Evolutionary conservation across 768 basidiomycete species (phyloP).

Genomic region (Rhizopogon rudus): DNA sequence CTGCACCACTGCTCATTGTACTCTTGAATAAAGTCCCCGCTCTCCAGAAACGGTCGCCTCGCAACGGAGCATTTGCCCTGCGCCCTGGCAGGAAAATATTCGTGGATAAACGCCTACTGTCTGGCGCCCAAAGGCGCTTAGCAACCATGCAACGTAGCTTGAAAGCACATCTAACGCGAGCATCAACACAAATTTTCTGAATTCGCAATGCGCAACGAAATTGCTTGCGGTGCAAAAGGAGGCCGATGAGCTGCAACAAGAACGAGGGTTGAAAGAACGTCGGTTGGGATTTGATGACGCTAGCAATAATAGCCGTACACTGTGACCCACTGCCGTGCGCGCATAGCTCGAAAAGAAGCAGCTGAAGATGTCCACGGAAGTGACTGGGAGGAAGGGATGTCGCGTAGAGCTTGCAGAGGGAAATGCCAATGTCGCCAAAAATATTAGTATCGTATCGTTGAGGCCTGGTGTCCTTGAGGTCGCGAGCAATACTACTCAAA

Average conservation of each 20-base stretch:
- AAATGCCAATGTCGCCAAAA: slow-evolving; percentile 29
- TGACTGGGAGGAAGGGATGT: slow-evolving; percentile 31
- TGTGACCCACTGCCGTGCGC: slow-evolving; percentile 31
- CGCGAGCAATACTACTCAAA: slow-evolving; percentile 32
- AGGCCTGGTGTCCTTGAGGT: slow-evolving; percentile 30
- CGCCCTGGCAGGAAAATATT: neutral
- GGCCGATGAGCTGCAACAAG: slow-evolving; percentile 31
- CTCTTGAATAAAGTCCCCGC: neutral
- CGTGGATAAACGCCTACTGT: neutral
- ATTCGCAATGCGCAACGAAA: slow-evolving; percentile 17
- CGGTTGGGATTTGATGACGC: slow-evolving; percentile 29
- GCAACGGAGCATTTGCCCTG: neutral
- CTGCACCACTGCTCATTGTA: slow-evolving; percentile 13
- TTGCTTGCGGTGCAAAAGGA: slow-evolving; percentile 38
- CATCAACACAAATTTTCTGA: neutral
- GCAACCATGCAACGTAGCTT: neutral
- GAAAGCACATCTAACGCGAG: neutral
- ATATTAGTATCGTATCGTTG: slow-evolving; percentile 24
- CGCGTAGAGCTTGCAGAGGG: slow-evolving; percentile 32
- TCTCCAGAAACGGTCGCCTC: neutral
- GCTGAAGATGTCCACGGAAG: slow-evolving; percentile 39
- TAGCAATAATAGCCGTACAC: slow-evolving; percentile 36
- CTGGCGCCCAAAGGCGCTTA: neutral
- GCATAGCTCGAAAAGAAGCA: slow-evolving; percentile 35
- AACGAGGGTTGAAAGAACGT: slow-evolving; percentile 36